Conservation (phyloP, 352 stramenopile genomes). For the Lagenidium sp. region DNA sequence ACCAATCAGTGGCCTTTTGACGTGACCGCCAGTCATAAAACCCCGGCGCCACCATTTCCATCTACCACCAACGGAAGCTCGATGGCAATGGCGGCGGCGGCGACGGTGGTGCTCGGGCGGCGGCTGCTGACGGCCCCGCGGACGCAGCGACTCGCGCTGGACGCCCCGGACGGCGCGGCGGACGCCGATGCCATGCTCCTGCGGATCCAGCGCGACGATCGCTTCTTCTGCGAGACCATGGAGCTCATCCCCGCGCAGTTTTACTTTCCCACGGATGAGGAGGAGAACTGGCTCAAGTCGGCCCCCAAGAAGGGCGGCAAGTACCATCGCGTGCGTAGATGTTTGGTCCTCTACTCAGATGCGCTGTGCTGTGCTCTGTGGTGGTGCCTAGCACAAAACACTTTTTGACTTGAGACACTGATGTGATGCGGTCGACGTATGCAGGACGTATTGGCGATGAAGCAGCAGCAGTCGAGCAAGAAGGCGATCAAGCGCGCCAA, state of each 20-base stretch:
- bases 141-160: too few species aligned
- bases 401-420: not conserved
- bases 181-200: slow-evolving; percentile 9
- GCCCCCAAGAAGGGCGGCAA: slow-evolving; percentile 48
- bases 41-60: slow-evolving; percentile 3
- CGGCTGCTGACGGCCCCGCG: slow-evolving; percentile 28
- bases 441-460: slow-evolving; percentile 46
- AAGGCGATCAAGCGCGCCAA: slow-evolving; percentile 65
- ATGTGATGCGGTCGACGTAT: slow-evolving; percentile 1
- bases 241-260: slow-evolving; percentile 64
- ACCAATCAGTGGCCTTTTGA: slow-evolving; percentile 5
- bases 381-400: not conserved
- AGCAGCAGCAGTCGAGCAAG: slow-evolving; percentile 44
- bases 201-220: slow-evolving; percentile 31
- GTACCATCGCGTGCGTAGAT: slow-evolving; percentile 66
- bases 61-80: not conserved
- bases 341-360: too few species aligned
- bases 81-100: slow-evolving; percentile 4
- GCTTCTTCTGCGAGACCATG: slow-evolving; percentile 70
- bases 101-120: slow-evolving; percentile 39
- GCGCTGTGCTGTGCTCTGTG: too few species aligned
- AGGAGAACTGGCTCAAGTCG: slow-evolving; percentile 67
- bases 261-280: slow-evolving; percentile 72
- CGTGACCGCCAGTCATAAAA: slow-evolving; percentile 15
- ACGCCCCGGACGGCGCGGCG: slow-evolving; percentile 3